phyloP scores from a whole-genome alignment of 176 grass and related monocot genomes.

The Rhipidocladum racemiflorum region DNA sequence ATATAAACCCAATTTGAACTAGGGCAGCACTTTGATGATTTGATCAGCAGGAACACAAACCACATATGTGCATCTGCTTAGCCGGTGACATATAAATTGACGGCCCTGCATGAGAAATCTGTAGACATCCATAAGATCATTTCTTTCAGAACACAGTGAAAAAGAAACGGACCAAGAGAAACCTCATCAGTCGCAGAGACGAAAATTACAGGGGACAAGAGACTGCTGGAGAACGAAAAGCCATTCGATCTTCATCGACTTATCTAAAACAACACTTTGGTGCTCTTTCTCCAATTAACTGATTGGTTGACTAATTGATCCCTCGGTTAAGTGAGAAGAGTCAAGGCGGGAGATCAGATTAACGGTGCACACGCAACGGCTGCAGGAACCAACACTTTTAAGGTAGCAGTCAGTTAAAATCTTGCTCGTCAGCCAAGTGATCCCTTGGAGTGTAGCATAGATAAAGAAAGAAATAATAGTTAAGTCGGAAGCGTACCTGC shows the following conservation, averaged over 20 bases:
- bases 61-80: neutral
- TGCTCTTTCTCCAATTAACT: neutral
- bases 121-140: neutral
- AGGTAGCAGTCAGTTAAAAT: neutral
- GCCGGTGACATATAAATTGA: constrained; percentile 6
- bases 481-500: neutral
- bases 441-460: neutral
- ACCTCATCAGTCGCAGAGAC: neutral
- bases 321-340: neutral
- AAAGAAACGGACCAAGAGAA: neutral
- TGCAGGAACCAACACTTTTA: neutral
- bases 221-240: neutral
- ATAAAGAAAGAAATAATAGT: neutral
- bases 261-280: neutral
- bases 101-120: neutral
- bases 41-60: neutral
- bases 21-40: neutral
- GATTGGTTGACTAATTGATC: neutral
- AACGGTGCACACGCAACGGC: neutral
- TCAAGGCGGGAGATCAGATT: neutral
- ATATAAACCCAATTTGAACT: neutral
- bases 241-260: neutral
- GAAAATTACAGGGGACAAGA: neutral
- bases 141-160: neutral
- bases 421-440: neutral